Percentiles rank a stretch among this genome's conserved stretches.
Conservation (phyloP, 768 basidiomycete genomes). For the Plicaturopsis crispa region DNA sequence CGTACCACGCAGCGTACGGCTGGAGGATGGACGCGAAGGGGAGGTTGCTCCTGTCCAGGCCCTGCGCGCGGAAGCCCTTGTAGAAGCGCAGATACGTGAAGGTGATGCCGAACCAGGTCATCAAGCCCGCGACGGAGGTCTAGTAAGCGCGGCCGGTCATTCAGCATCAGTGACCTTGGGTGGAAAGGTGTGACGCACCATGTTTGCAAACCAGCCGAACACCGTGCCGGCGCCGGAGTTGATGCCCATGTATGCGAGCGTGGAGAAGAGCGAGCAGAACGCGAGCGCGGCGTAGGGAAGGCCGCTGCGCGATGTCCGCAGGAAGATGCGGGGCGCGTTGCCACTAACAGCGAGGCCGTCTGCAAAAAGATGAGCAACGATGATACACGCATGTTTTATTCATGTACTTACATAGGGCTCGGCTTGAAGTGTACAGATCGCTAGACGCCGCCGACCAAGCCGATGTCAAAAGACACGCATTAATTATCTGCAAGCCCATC, state of each 20-base stretch:
- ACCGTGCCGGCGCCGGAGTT: constrained; percentile 24
- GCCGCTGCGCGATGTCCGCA: constrained; percentile 27
- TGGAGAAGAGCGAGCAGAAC: constrained; percentile 20
- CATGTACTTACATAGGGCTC: constrained; percentile 25
- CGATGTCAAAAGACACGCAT: constrained; percentile 34
- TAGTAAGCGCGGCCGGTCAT: background rate
- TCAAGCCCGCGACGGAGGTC: constrained; percentile 21
- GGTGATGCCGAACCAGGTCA: constrained; percentile 36
- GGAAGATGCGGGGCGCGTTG: constrained; percentile 47
- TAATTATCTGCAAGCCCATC: constrained; percentile 18
- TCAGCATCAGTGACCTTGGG: background rate
- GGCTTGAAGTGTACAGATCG: constrained; percentile 30
- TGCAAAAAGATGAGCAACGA: constrained; percentile 27
- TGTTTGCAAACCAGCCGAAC: constrained; percentile 31
- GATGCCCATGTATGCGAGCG: constrained; percentile 35
- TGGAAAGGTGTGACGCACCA: background rate
- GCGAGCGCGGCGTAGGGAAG: constrained; percentile 36
- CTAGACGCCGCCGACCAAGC: constrained; percentile 36
- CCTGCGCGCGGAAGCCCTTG: constrained; percentile 40
- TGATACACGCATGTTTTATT: constrained; percentile 28
- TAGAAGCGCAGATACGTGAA: constrained; percentile 40
- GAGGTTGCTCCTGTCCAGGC: constrained; percentile 35
- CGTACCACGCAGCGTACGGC: constrained; percentile 33
- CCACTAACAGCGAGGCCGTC: constrained; percentile 45
- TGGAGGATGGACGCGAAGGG: constrained; percentile 37